A percentile compares a stretch with the other conserved stretches of the same genome.
Conservation (phyloP, 208 protist species). For the Balamuthia mandrillaris region DNA sequence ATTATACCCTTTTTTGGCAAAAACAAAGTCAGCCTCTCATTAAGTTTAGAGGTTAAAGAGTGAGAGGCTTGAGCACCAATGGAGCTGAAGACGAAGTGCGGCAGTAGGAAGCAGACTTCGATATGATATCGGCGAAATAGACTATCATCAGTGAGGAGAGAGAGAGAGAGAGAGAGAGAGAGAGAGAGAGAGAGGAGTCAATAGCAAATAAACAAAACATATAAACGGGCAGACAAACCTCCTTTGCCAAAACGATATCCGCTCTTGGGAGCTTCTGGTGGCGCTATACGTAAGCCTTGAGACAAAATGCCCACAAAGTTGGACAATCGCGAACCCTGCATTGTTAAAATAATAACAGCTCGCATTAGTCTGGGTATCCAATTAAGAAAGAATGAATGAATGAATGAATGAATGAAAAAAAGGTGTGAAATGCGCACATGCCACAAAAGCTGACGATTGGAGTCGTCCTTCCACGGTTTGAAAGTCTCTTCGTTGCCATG, state of each 20-base stretch:
- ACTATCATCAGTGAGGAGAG: background rate
- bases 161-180: background rate
- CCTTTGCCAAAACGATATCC: conserved; percentile 66
- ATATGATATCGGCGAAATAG: conserved; percentile 49
- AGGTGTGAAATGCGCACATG: background rate
- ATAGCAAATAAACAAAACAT: background rate
- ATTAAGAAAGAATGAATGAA: too few relatives aligned
- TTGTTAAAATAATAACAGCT: background rate
- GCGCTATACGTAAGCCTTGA: conserved; percentile 55
- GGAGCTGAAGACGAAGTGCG: background rate
- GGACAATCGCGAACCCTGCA: conserved; percentile 47
- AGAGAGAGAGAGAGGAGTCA: background rate
- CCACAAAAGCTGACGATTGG: conserved; percentile 37
- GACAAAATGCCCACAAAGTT: conserved; percentile 58
- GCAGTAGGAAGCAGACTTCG: conserved; percentile 56
- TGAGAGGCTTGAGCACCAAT: background rate
- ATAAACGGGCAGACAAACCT: background rate
- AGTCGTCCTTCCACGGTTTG: background rate
- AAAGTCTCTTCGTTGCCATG: background rate
- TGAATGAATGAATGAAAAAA: too few relatives aligned
- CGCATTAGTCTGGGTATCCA: too few relatives aligned
- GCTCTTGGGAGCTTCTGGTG: conserved; percentile 53
- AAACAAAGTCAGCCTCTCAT: background rate
- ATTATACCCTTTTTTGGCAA: background rate
- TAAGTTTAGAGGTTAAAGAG: background rate